These are phyloP conservation scores for Boletus subparvulus DNA, from an alignment of 768 basidiomycete genomes.

Conservation along the genomic window DNA sequence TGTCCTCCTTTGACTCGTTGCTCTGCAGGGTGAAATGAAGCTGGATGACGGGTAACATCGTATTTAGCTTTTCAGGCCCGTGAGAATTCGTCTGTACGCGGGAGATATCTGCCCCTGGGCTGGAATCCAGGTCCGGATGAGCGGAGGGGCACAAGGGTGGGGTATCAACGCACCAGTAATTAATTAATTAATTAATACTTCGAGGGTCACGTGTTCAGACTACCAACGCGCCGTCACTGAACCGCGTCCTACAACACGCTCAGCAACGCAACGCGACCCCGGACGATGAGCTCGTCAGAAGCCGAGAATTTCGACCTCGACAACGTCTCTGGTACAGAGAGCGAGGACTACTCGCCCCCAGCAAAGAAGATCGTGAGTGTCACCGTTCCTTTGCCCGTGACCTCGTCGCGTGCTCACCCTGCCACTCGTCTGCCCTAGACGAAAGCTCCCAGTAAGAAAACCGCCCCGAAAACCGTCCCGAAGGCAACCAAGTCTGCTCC, in stretches of 20 bases:
- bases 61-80: too few species aligned
- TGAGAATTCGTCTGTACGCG: too few species aligned
- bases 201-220: too few species aligned
- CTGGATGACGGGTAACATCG: too few species aligned
- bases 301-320: conserved; percentile 66
- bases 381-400: background rate
- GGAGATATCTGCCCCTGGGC: too few species aligned
- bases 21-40: too few species aligned
- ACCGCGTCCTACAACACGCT: conserved; percentile 8
- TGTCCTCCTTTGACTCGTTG: too few species aligned
- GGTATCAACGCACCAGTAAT: too few species aligned
- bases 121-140: too few species aligned
- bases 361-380: conserved; percentile 49
- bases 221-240: conserved; percentile 11
- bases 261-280: conserved; percentile 13
- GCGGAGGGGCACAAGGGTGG: too few species aligned
- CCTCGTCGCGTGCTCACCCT: conserved; percentile 10
- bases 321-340: conserved; percentile 57
- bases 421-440: conserved; percentile 24
- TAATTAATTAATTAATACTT: too few species aligned
- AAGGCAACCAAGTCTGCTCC: conserved; percentile 40
- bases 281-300: conserved; percentile 71
- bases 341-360: conserved; percentile 64
- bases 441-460: conserved; percentile 41
- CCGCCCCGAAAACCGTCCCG: conserved; percentile 43